Evolutionary conservation across 371 early-diverging fungal genomes (phyloP), one percentile per base, ranked within the genome.

Genomic region (Haplosporangium sp.): DNA sequence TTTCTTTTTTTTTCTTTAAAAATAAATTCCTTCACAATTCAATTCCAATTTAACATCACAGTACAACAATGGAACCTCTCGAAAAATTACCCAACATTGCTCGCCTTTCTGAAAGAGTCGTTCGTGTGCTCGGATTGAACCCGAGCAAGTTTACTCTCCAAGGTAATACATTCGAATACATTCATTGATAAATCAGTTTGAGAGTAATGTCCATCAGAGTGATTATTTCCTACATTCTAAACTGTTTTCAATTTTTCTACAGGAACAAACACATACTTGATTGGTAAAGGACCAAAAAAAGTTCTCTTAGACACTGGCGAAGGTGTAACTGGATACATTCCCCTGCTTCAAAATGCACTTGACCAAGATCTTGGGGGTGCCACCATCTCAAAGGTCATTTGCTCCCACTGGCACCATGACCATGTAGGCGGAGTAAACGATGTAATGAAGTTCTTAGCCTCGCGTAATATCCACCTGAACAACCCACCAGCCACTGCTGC

Each of bases 251-350:
- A 11, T 8, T 38, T 52, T 50, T 56, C 40, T 34, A 27, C 27
- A 90, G 92, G 96, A 38, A 95, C 97, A 52, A 97, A 97, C 74
- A 95, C 95, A 0, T 97, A 96, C 73, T 52, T 97, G n/a, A 84
- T 96, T 35, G 97, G 97, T 11, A 84, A 86, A 7, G 96, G 96
- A 0, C 56, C 84, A 15, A 71, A 79, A 39, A 91, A 95, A 38
- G 69, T 94, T 2, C 86, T 97, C 6, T 82, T 97, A 1, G 97
- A 97, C 66, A 90, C 94, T 6, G 97, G 96, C 34, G 90, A 94
- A 63, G 96, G 96, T 27, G 81, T 88, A 13, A 85, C 92, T 0
- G 93, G 86, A 20, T 97, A 94, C 77, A 63, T 88, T 1, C 69
- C 83, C 0, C 75, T 88, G 0, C 83, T 96, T 3, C 74, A 84